A percentile compares a stretch with the other conserved stretches of the same genome.
These are phyloP conservation scores for Elsinoe arachidis DNA, from an alignment of 2,329 filamentous ascomycete genomes.

Conservation along the genomic window DNA sequence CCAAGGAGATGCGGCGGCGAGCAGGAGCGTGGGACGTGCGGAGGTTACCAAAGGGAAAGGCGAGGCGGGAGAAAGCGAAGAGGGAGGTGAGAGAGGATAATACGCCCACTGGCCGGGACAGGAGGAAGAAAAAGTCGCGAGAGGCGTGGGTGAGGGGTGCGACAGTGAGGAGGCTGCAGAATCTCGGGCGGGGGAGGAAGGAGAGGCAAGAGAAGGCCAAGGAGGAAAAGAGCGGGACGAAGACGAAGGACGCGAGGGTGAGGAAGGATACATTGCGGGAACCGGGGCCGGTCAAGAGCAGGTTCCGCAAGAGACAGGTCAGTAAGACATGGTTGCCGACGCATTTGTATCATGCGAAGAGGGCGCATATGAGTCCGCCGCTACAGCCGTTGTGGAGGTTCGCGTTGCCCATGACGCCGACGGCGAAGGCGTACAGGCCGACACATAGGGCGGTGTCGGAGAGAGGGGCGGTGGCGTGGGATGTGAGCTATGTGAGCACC, in stretches of 20 bases:
- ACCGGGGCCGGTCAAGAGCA: constrained; percentile 53
- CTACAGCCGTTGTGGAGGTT: constrained; percentile 83
- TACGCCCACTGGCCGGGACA: constrained; percentile 66
- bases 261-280: constrained; percentile 61
- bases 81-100: constrained; percentile 83
- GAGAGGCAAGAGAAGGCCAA: constrained; percentile 28
- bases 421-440: constrained; percentile 79
- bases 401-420: constrained; percentile 73
- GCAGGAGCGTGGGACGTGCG: constrained; percentile 95
- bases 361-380: constrained; percentile 77
- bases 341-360: constrained; percentile 87
- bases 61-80: constrained; percentile 60
- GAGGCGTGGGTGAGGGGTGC: constrained; percentile 58
- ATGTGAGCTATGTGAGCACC: constrained; percentile 88
- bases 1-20: constrained; percentile 70
- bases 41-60: constrained; percentile 69
- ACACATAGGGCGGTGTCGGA: constrained; percentile 72
- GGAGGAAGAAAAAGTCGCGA: constrained; percentile 50
- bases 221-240: constrained; percentile 25
- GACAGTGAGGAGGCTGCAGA: constrained; percentile 61
- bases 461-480: constrained; percentile 77
- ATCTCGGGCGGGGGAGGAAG: constrained; percentile 47
- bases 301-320: constrained; percentile 75
- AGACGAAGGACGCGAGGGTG: constrained; percentile 50
- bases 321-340: constrained; percentile 93